Conservation (phyloP, 1,139 yeast species). For the Sugiyamaella novakii region DNA sequence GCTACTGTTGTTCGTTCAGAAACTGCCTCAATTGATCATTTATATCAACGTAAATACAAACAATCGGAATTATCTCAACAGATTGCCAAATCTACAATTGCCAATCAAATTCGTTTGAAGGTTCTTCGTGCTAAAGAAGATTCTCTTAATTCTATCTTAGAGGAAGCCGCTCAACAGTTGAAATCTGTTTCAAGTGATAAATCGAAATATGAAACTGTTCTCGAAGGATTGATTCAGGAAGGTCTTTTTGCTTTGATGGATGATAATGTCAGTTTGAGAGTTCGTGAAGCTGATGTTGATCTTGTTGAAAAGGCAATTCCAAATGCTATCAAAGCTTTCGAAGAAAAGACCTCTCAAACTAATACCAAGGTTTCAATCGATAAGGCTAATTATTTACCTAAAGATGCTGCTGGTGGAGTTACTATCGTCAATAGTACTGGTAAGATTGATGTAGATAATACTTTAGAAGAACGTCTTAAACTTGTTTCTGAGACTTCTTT, state of each 20-base stretch:
- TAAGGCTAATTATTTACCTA: conserved; percentile 43
- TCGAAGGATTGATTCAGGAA: conserved; percentile 81
- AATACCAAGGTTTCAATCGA: conserved; percentile 46
- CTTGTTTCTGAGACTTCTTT: conserved; percentile 80
- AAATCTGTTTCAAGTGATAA: conserved; percentile 52
- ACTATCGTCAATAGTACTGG: conserved; percentile 69
- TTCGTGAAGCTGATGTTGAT: conserved; percentile 67
- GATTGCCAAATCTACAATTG: conserved; percentile 91
- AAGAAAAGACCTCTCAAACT: conserved; percentile 45
- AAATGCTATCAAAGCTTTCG: conserved; percentile 65
- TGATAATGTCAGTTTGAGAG: conserved; percentile 61
- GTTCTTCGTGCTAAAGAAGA: conserved; percentile 85
- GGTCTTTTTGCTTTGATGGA: conserved; percentile 78
- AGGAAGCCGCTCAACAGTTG: conserved; percentile 65
- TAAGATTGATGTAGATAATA: conserved; percentile 86
- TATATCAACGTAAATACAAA: conserved; percentile 81
- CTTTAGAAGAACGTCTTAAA: conserved; percentile 89
- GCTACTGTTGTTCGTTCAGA: conserved; percentile 92
- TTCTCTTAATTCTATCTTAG: conserved; percentile 72
- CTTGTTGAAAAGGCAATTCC: conserved; percentile 64
- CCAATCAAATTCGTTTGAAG: conserved; percentile 92
- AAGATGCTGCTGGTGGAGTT: conserved; percentile 82
- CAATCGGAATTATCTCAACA: conserved; percentile 93
- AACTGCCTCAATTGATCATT: conserved; percentile 81
- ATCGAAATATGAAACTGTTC: conserved; percentile 64